A percentile compares a stretch with the other conserved stretches of the same genome.
Evolutionary conservation across 148 eudicot genomes (phyloP).

Genomic region (Gaultheria prostrata): DNA sequence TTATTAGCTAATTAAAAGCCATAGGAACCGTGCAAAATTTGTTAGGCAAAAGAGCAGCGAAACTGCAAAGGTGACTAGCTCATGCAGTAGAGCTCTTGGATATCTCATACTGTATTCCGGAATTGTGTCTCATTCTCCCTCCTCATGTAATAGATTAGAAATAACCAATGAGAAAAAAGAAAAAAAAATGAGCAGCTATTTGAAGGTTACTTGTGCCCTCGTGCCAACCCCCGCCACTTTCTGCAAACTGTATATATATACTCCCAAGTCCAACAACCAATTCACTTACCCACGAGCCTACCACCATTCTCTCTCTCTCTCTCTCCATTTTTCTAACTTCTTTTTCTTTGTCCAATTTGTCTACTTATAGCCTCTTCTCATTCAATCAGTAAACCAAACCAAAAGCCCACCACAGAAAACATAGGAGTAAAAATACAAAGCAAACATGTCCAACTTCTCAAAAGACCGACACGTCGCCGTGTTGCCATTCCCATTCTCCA

Average conservation of each 20-base stretch:
- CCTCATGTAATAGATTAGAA: no score
- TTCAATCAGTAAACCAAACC: neutral
- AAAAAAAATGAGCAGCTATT: no score
- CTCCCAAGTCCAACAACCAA: neutral
- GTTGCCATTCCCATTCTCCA: conserved; percentile 50
- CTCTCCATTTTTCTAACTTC: neutral
- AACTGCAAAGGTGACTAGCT: no score
- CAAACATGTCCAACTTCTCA: neutral
- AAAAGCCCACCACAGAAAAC: neutral
- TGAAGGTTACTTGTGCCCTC: neutral
- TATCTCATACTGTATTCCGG: no score
- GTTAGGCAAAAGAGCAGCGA: no score
- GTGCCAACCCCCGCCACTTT: neutral
- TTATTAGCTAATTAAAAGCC: no score
- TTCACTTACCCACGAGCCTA: neutral
- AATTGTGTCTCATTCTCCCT: no score
- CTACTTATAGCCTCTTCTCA: neutral
- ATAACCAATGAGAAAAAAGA: no score
- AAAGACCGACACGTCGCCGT: conserved; percentile 36
- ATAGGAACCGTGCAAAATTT: no score
- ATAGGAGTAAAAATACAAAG: no score
- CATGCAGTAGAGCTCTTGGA: no score
- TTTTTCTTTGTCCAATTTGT: neutral
- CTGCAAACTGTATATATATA: neutral
- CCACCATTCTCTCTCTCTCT: neutral